Evolutionary conservation across 495 filamentous ascomycete species (phyloP).

Genomic region (Podospora australis): DNA sequence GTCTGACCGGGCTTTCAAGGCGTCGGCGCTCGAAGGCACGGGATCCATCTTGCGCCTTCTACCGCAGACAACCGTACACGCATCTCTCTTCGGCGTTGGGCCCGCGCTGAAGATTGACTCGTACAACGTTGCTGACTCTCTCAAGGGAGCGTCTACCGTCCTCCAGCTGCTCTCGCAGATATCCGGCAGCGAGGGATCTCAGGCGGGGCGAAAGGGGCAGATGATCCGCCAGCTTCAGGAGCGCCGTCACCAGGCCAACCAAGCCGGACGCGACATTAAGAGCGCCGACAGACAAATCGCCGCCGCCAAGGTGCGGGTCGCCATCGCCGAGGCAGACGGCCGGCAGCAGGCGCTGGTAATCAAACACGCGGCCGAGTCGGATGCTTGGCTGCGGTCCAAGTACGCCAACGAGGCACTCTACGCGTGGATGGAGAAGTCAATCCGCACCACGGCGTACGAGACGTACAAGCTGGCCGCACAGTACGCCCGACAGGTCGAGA

Average conservation of each 20-base stretch:
- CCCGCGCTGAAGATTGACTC: too few species aligned
- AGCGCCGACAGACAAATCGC: neutral
- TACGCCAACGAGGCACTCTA: neutral
- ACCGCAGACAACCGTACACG: too few species aligned
- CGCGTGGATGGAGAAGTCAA: neutral
- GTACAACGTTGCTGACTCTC: too few species aligned
- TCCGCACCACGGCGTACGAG: neutral
- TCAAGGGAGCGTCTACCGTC: too few species aligned
- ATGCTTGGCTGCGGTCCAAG: neutral
- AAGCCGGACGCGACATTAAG: neutral
- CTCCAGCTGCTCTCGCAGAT: too few species aligned
- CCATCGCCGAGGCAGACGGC: neutral
- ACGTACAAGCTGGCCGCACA: neutral
- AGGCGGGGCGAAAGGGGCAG: neutral
- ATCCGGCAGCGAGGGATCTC: neutral
- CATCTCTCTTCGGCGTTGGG: too few species aligned
- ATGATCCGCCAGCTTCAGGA: neutral
- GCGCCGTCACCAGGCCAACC: neutral
- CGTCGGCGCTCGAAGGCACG: too few species aligned
- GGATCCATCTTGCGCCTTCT: too few species aligned
- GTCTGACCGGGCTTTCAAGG: too few species aligned
- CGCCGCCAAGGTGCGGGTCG: neutral
- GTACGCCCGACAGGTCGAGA: neutral
- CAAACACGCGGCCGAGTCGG: neutral
- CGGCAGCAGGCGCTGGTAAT: neutral